A percentile compares a stretch with the other conserved stretches of the same genome.
phyloP scores from a whole-genome alignment of 805 yeast genomes.

The Wickerhamomyces alni region DNA sequence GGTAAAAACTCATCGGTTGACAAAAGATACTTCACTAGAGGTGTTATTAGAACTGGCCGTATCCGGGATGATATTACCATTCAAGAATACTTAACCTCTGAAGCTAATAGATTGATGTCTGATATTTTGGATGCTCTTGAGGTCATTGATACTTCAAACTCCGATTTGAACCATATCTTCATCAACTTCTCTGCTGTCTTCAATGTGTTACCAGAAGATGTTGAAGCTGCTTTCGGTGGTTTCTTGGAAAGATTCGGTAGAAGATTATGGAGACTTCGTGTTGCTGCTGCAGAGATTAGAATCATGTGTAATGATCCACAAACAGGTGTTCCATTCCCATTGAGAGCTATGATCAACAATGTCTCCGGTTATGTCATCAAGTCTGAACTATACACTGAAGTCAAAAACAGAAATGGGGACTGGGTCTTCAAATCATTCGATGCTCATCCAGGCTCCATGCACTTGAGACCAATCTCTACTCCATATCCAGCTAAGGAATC shows the following conservation, averaged over 20 bases:
- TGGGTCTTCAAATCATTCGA: constrained; percentile 97
- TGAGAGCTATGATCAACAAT: constrained; percentile 93
- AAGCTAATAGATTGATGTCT: constrained; percentile 92
- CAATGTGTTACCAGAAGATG: constrained; percentile 91
- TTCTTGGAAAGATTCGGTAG: constrained; percentile 97
- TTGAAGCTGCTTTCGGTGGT: constrained; percentile 95
- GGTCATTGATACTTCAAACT: constrained; percentile 87
- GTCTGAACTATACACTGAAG: constrained; percentile 91
- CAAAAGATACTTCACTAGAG: constrained; percentile 94
- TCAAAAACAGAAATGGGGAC: constrained; percentile 85
- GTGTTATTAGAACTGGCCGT: constrained; percentile 93
- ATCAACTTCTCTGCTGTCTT: constrained; percentile 95
- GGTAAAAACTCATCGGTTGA: constrained; percentile 93
- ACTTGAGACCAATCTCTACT: constrained; percentile 88
- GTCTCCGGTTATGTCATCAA: constrained; percentile 97
- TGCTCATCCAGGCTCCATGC: constrained; percentile 88
- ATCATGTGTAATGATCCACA: constrained; percentile 88
- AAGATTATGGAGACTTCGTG: constrained; percentile 92
- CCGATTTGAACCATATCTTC: constrained; percentile 95
- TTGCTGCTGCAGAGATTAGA: constrained; percentile 95
- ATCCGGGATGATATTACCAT: constrained; percentile 90
- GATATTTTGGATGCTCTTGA: constrained; percentile 94
- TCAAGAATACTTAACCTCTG: constrained; percentile 90
- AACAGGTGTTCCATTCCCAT: constrained; percentile 87
- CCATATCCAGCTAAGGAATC: constrained; percentile 98